Conservation (phyloP, 2,329 filamentous ascomycete genomes). For the Exserohilum turcica region DNA sequence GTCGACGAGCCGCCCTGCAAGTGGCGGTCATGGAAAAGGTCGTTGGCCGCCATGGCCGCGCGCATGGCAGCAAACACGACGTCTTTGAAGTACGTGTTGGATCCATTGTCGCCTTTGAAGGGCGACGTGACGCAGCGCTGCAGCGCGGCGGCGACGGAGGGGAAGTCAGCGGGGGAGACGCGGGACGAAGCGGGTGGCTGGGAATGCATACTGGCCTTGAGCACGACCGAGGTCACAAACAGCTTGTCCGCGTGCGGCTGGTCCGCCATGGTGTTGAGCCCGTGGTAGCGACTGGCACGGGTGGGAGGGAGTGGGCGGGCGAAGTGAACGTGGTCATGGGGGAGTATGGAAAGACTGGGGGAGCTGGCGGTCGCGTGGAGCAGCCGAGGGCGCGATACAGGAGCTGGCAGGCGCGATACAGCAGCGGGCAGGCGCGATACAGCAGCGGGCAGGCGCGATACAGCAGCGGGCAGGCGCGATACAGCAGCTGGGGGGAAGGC, state of each 20-base stretch:
- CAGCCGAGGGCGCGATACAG: too few species aligned
- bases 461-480: too few species aligned
- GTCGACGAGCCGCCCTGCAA: slow-evolving; percentile 35
- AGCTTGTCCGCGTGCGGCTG: slow-evolving; percentile 39
- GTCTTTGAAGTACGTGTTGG: slow-evolving; percentile 46
- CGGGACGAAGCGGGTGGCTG: background rate
- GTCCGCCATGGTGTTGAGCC: slow-evolving; percentile 30
- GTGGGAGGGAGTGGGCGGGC: background rate
- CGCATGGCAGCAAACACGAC: slow-evolving; percentile 40
- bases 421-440: too few species aligned
- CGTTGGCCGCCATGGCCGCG: slow-evolving; percentile 36
- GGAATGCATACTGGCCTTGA: slow-evolving; percentile 36
- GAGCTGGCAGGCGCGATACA: too few species aligned
- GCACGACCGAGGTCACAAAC: slow-evolving; percentile 37
- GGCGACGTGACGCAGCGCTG: slow-evolving; percentile 42
- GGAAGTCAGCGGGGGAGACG: background rate
- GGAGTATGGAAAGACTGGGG: too few species aligned
- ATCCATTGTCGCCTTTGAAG: slow-evolving; percentile 45
- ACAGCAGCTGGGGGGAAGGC: too few species aligned
- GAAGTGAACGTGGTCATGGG: too few species aligned
- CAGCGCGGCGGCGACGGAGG: slow-evolving; percentile 40
- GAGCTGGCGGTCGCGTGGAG: too few species aligned
- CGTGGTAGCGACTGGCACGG: background rate
- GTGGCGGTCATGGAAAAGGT: slow-evolving; percentile 44
- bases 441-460: too few species aligned